Conservation (phyloP, 208 protist species). For the Hexamita inflata region DNA sequence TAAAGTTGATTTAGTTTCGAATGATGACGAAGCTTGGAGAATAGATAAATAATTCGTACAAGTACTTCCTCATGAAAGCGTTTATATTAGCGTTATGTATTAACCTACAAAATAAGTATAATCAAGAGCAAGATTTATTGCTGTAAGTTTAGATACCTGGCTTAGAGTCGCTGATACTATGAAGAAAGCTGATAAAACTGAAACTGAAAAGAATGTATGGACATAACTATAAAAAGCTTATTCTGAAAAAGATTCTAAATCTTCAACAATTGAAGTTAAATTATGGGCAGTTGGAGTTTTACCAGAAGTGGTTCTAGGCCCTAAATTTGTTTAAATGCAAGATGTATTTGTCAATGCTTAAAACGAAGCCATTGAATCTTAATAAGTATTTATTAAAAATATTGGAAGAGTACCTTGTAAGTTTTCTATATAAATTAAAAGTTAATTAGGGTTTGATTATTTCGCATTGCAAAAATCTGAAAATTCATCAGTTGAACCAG, state of each 20-base stretch:
- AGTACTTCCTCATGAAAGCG: neutral
- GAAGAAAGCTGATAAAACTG: neutral
- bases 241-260: neutral
- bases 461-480: too few species aligned
- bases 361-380: neutral
- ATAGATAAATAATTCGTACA: neutral
- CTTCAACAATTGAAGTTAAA: neutral
- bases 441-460: neutral
- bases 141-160: neutral
- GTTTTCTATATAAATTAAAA: neutral
- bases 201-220: neutral
- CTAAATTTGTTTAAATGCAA: neutral
- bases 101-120: neutral
- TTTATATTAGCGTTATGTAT: neutral
- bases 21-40: neutral
- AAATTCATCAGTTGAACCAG: neutral
- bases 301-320: neutral
- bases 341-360: neutral
- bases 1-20: neutral
- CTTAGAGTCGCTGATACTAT: neutral
- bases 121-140: neutral
- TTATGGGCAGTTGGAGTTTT: neutral
- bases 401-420: neutral
- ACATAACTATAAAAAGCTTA: neutral
- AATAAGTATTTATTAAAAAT: neutral